Percentiles rank a stretch among this genome's conserved stretches.
Evolutionary conservation across 2,329 filamentous ascomycete species (phyloP).

Genomic region (Diaporthe helianthi): DNA sequence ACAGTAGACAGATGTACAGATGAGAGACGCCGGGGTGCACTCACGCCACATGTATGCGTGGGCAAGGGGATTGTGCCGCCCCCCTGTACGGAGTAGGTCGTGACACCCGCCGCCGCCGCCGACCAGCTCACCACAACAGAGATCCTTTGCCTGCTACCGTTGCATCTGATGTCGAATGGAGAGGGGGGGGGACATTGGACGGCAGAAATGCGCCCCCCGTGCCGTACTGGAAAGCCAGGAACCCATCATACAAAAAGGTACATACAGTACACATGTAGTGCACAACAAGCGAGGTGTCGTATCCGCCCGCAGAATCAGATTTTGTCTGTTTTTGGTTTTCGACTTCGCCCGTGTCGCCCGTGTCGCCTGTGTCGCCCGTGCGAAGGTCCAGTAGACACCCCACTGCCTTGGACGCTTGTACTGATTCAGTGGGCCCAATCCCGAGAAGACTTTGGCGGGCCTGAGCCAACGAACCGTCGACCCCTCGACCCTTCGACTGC

Average conservation of each 20-base stretch:
- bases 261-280: too few relatives aligned
- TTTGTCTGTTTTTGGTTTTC: conserved; percentile 13
- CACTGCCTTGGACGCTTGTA: conserved; percentile 23
- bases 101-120: conserved; percentile 7
- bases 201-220: neutral
- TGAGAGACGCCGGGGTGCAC: neutral
- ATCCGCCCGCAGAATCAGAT: conserved; percentile 19
- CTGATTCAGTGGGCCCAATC: conserved; percentile 18
- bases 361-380: conserved; percentile 21
- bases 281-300: conserved; percentile 23
- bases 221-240: conserved; percentile 1
- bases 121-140: neutral
- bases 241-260: neutral
- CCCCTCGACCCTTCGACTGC: neutral
- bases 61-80: neutral
- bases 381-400: conserved; percentile 24
- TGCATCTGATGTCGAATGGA: neutral
- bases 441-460: conserved; percentile 18
- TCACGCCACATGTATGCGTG: neutral
- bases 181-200: conserved; percentile 9
- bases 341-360: conserved; percentile 1
- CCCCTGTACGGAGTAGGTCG: neutral
- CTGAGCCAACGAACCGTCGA: neutral
- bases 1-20: neutral
- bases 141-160: neutral